Percentiles rank a stretch among this genome's conserved stretches.
Evolutionary conservation across 768 basidiomycete genomes (phyloP).

Genomic region (Antrodiella citrinella): DNA sequence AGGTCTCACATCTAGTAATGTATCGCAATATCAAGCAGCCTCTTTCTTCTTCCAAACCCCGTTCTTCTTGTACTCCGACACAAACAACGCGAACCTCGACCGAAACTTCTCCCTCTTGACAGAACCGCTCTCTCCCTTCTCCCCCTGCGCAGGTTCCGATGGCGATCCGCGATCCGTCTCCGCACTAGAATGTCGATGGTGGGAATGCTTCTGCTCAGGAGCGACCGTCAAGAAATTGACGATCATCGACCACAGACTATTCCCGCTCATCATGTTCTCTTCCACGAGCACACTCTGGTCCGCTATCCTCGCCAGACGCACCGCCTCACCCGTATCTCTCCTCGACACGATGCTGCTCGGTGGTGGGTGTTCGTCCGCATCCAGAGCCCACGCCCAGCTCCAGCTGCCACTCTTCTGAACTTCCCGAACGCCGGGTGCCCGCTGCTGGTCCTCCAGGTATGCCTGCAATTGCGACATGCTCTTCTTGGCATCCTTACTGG

Average conservation of each 20-base stretch:
- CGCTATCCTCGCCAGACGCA: slow-evolving; percentile 63
- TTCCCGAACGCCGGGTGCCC: slow-evolving; percentile 20
- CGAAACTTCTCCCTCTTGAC: slow-evolving; percentile 11
- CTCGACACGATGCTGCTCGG: slow-evolving; percentile 89
- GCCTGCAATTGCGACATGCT: slow-evolving; percentile 43
- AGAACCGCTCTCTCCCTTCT: background rate
- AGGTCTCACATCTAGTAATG: no score
- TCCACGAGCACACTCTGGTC: slow-evolving; percentile 57
- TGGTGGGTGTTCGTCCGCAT: slow-evolving; percentile 75
- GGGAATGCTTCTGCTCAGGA: slow-evolving; percentile 30
- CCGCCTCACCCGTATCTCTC: slow-evolving; percentile 77
- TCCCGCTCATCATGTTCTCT: slow-evolving; percentile 51
- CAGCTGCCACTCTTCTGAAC: slow-evolving; percentile 45
- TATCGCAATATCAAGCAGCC: no score
- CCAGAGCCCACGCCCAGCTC: slow-evolving; percentile 83
- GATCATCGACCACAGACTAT: slow-evolving; percentile 64
- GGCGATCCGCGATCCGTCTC: background rate
- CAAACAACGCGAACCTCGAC: slow-evolving; percentile 15
- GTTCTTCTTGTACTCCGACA: slow-evolving; percentile 13
- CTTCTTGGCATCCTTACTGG: slow-evolving; percentile 52
- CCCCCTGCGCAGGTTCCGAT: background rate
- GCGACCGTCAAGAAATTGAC: slow-evolving; percentile 53
- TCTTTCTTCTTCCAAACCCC: background rate
- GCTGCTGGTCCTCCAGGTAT: slow-evolving; percentile 21
- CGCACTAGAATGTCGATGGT: slow-evolving; percentile 1